A percentile compares a stretch with the other conserved stretches of the same genome.
Conservation (phyloP, 768 basidiomycete genomes). For the Chalciporus pseudorubinellus region DNA sequence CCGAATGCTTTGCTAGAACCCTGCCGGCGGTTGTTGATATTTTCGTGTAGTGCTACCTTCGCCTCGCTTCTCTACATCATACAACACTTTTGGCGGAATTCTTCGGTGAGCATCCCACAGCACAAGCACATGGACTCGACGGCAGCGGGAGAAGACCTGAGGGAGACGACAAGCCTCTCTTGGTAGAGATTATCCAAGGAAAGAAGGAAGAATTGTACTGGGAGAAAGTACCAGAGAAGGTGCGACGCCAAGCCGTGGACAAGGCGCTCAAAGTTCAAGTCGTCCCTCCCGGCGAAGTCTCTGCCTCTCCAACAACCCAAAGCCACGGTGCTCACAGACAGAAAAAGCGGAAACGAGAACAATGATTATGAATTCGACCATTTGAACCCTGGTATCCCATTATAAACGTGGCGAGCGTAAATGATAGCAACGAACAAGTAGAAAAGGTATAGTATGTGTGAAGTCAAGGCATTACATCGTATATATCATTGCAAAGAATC, state of each 20-base stretch:
- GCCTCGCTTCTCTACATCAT: slow-evolving; percentile 53
- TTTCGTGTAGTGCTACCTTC: slow-evolving; percentile 62
- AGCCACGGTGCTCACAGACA: background rate
- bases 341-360: slow-evolving; percentile 19
- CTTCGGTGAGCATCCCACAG: slow-evolving; percentile 37
- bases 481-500: background rate
- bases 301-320: background rate
- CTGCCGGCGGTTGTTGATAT: background rate
- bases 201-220: slow-evolving; percentile 72
- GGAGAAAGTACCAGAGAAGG: slow-evolving; percentile 75
- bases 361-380: background rate
- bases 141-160: slow-evolving; percentile 37
- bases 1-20: too few species aligned
- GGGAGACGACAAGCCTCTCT: slow-evolving; percentile 31
- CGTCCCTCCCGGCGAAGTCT: background rate
- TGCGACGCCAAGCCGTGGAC: slow-evolving; percentile 58
- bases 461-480: background rate
- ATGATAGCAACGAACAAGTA: slow-evolving; percentile 2
- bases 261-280: slow-evolving; percentile 32
- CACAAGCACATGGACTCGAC: slow-evolving; percentile 57
- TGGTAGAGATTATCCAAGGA: slow-evolving; percentile 57
- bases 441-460: background rate
- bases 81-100: slow-evolving; percentile 43
- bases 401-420: background rate
- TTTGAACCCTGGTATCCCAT: background rate